Percentiles rank a stretch among this genome's conserved stretches.
phyloP scores from a whole-genome alignment of 2,329 filamentous ascomycete genomes.

The Orbilia blumenaviensis region DNA sequence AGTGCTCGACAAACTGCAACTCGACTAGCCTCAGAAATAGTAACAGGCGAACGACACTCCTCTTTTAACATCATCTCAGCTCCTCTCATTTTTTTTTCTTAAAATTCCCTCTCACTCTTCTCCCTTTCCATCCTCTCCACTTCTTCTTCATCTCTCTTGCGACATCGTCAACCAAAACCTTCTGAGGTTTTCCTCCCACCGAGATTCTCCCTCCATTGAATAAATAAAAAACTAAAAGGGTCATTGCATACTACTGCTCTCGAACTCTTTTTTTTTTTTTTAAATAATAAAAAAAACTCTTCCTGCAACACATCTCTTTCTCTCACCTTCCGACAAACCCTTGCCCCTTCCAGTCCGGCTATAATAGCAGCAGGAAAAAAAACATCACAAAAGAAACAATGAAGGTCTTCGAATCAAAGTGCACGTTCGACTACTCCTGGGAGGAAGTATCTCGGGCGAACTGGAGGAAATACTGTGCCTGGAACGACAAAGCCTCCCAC shows the following conservation, averaged over 20 bases:
- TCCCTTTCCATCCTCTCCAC: background rate
- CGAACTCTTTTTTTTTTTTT: too few relatives aligned
- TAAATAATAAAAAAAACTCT: background rate
- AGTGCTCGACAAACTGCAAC: too few relatives aligned
- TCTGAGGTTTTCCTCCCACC: background rate
- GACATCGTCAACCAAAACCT: background rate
- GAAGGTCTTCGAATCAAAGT: conserved; percentile 93
- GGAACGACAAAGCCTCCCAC: conserved; percentile 98
- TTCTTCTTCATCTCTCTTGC: conserved; percentile 1
- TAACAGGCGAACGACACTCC: conserved; percentile 12
- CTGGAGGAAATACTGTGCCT: conserved; percentile 98
- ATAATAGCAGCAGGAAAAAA: conserved; percentile 13
- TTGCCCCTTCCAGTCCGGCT: conserved; percentile 57
- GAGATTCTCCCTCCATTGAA: conserved; percentile 23
- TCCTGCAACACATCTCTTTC: conserved; percentile 8
- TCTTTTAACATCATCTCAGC: conserved; percentile 8
- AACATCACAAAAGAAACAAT: too few relatives aligned
- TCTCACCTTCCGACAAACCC: conserved; percentile 23
- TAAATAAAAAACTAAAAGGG: background rate
- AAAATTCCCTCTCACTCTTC: background rate
- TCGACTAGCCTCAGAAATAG: conserved; percentile 11
- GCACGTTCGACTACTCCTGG: conserved; percentile 98
- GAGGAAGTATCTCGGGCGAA: conserved; percentile 96
- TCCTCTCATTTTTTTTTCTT: background rate
- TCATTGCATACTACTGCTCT: too few relatives aligned